Evolutionary conservation across 768 basidiomycete genomes (phyloP), one percentile per base, ranked within the genome.

Genomic region (Butyriboletus loyo): DNA sequence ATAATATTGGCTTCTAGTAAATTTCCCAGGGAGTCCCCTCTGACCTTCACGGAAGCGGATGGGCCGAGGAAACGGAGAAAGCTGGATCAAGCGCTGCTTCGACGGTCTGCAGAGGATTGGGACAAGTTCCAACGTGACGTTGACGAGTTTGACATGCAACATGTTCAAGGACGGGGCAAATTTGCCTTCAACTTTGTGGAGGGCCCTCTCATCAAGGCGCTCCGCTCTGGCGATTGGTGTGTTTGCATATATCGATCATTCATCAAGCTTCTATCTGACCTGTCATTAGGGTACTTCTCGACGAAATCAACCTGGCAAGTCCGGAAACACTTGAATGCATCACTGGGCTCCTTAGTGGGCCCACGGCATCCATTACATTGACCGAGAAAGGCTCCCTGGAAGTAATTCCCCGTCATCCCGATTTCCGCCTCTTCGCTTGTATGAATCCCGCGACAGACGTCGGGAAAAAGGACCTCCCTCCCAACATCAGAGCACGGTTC

Each of bases 381-480:
- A 93, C 93, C 0, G 97, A 98, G 65, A 85, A 94, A 66, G 96
- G 95, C 1, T 87, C 92, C 10, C 71, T 98, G 49, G 91, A 94
- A 60, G 88, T 90, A 2, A 79, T 98, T 27, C 86, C 87, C 44
- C 87, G 97, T 0, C 97, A 99, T 67, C 85, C 92, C 17, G 87
- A 96, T 62, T 99, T 99, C 75, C 89, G 96, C 19, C 77, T 98
- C 5, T 98, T 98, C 63, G 94, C 94, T 5, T 99, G 97, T 68
- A 99, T 99, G 97, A 99, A 99, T 65, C 97, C 97, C 5, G 97
- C 97, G 0, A 99, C 95, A 4, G 97, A 99, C 61, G 89, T 98
- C 14, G 97, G 97, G 31, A 99, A 98, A 75, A 97, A 94, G 63
- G 96, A 98, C 63, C 84, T 99, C 0, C 92, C 93, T 17, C 86